phyloP scores from a whole-genome alignment of 2,329 filamentous ascomycete species.

The Dissoconium aciculare region DNA sequence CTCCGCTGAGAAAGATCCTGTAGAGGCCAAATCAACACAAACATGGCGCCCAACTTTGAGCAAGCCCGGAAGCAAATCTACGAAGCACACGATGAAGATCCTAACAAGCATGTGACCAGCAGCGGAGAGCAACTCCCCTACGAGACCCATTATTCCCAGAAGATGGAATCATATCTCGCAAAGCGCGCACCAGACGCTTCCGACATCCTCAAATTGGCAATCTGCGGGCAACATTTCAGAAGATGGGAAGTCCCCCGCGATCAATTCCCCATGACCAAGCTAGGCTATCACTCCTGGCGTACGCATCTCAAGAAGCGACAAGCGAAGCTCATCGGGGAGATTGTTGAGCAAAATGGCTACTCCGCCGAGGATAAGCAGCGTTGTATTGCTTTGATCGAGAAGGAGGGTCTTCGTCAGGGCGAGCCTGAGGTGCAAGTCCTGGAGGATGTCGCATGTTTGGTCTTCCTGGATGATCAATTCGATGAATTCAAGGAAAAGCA shows the following conservation, averaged over 20 bases:
- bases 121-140: conserved; percentile 43
- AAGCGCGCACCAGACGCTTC: conserved; percentile 47
- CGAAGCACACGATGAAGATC: conserved; percentile 54
- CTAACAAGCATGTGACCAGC: conserved; percentile 38
- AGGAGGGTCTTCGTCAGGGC: conserved; percentile 52
- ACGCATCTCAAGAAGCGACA: conserved; percentile 58
- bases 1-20: too few relatives aligned
- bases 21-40: too few relatives aligned
- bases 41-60: conserved; percentile 18
- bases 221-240: conserved; percentile 71
- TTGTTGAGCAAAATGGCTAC: conserved; percentile 40
- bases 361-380: conserved; percentile 40
- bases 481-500: conserved; percentile 60
- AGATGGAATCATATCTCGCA: conserved; percentile 62
- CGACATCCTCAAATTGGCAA: conserved; percentile 55
- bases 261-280: conserved; percentile 57
- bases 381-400: conserved; percentile 59
- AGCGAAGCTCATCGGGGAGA: conserved; percentile 42
- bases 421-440: conserved; percentile 57
- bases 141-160: conserved; percentile 67
- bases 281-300: conserved; percentile 70
- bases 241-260: conserved; percentile 70
- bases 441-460: conserved; percentile 75
- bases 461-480: conserved; percentile 78
- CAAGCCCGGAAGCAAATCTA: conserved; percentile 56